Conservation (phyloP, 345 rosid species). For the Clarkia xantiana region DNA sequence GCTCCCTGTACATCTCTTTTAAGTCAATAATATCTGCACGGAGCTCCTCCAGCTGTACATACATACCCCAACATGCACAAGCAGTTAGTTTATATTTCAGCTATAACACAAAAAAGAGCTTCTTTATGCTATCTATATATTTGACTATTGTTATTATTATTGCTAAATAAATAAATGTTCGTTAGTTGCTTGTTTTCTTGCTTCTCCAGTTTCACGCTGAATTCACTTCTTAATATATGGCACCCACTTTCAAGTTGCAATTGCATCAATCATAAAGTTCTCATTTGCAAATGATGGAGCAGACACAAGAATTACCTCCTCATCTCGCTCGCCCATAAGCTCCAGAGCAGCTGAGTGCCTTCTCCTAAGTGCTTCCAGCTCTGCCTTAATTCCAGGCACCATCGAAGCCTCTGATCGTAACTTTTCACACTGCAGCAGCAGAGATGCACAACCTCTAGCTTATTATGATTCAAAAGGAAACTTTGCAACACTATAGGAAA, state of each 20-base stretch:
- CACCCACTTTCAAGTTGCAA: too few relatives aligned
- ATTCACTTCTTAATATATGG: too few relatives aligned
- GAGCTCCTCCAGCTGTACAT: constrained; percentile 82
- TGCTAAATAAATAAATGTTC: too few relatives aligned
- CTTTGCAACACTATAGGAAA: background rate
- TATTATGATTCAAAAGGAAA: constrained; percentile 5
- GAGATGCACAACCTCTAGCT: constrained; percentile 9
- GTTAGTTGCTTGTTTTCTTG: too few relatives aligned
- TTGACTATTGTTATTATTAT: too few relatives aligned
- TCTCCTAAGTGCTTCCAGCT: constrained; percentile 81
- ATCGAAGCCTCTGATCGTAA: constrained; percentile 51
- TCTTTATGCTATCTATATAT: too few relatives aligned
- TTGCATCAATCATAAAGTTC: too few relatives aligned
- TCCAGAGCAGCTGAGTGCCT: constrained; percentile 95
- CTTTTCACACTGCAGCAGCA: constrained; percentile 67
- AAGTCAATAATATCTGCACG: constrained; percentile 87
- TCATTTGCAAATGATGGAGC: too few relatives aligned
- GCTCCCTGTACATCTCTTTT: constrained; percentile 99
- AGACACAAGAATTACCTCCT: constrained; percentile 41
- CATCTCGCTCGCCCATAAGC: constrained; percentile 99
- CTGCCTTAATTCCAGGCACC: constrained; percentile 75
- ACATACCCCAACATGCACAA: constrained; percentile 10
- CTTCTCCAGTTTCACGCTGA: too few relatives aligned
- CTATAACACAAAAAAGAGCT: too few relatives aligned
- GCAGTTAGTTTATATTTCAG: too few relatives aligned